phyloP scores from a whole-genome alignment of 2,329 filamentous ascomycete species.

The Verticillium nubilum region DNA sequence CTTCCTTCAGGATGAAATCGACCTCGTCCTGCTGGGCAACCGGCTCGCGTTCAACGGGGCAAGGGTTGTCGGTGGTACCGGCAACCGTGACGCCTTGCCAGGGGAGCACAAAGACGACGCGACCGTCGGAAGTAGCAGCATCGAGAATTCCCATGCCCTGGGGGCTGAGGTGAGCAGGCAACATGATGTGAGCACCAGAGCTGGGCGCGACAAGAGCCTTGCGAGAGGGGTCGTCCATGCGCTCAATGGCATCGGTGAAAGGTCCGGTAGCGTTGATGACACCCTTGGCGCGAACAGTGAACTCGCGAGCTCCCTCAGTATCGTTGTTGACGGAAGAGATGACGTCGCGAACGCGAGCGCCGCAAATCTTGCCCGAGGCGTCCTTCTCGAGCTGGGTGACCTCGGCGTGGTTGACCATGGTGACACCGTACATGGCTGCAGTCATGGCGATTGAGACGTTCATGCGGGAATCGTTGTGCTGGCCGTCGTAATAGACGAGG shows the following conservation, averaged over 20 bases:
- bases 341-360: constrained; percentile 51
- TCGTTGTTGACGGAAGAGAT: constrained; percentile 57
- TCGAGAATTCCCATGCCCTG: constrained; percentile 79
- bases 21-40: constrained; percentile 73
- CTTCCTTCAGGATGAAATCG: constrained; percentile 75
- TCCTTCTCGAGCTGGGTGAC: constrained; percentile 72
- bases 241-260: constrained; percentile 74
- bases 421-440: constrained; percentile 73
- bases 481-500: constrained; percentile 81
- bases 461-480: constrained; percentile 85
- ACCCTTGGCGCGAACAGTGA: constrained; percentile 71
- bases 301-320: constrained; percentile 48
- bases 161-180: constrained; percentile 74
- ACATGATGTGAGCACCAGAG: constrained; percentile 77
- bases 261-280: constrained; percentile 82
- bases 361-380: constrained; percentile 60
- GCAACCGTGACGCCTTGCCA: constrained; percentile 86
- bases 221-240: constrained; percentile 67
- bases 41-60: constrained; percentile 62
- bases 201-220: constrained; percentile 73
- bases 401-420: constrained; percentile 75
- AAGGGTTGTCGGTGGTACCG: constrained; percentile 74
- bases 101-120: constrained; percentile 81
- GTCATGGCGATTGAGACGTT: constrained; percentile 80
- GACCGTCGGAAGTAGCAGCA: constrained; percentile 75